Percentiles rank a stretch among this genome's conserved stretches.
Conservation (phyloP, 208 protist genomes). For the Crithidia mellificae region DNA sequence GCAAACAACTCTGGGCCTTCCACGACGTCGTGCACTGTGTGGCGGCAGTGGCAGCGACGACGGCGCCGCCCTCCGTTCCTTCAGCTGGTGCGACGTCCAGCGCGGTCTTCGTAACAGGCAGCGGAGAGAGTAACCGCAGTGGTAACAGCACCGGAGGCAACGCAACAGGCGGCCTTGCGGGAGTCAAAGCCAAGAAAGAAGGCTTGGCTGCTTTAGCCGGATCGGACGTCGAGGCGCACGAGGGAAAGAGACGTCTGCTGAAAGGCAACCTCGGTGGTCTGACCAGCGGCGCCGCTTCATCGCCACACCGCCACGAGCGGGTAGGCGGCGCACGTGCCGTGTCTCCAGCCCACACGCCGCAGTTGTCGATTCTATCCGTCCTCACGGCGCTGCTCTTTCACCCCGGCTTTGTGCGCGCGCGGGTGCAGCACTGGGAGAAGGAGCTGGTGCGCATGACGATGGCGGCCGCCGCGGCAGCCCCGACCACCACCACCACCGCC, state of each 20-base stretch:
- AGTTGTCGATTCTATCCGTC: slow-evolving; percentile 18
- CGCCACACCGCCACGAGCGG: background rate
- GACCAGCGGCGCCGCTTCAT: background rate
- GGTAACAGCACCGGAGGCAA: background rate
- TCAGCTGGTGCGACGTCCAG: no score
- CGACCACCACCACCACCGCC: background rate
- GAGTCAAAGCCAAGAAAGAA: slow-evolving; percentile 1
- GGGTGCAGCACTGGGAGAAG: slow-evolving; percentile 24
- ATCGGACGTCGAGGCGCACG: background rate
- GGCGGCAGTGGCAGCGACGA: background rate
- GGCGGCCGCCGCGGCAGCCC: slow-evolving; percentile 8
- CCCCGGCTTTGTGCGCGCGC: slow-evolving; percentile 23
- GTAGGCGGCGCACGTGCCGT: background rate
- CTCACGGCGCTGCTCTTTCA: slow-evolving; percentile 36
- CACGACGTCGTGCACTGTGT: slow-evolving; percentile 15
- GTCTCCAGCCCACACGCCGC: background rate
- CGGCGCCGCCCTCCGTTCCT: background rate
- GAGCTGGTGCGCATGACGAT: slow-evolving; percentile 15
- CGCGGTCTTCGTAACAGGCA: no score
- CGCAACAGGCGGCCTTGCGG: no score
- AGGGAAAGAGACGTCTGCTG: background rate
- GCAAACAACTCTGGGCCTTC: slow-evolving; percentile 2
- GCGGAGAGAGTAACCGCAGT: background rate
- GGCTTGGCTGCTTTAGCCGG: background rate
- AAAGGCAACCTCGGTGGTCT: background rate